Evolutionary conservation across 1,284 basidiomycete genomes (phyloP), one percentile per base, ranked within the genome.

Genomic region (Ustilago hordei): DNA sequence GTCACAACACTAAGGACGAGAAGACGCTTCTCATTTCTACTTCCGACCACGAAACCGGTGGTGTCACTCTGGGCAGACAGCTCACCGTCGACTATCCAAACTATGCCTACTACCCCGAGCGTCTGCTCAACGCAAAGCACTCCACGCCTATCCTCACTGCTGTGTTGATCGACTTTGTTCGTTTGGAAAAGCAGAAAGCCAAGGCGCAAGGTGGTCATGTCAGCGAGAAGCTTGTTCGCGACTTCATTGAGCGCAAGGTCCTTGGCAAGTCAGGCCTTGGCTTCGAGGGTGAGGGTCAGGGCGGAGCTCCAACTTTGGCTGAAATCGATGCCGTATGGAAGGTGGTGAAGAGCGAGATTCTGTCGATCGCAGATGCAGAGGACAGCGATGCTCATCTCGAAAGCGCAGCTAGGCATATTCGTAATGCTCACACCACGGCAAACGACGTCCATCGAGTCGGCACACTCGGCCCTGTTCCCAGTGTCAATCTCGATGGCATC

Each of bases 21-120:
- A 71, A 81, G 41, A 84, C 86, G 31, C 43, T 87, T 36, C 66
- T 87, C 31, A 84, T 87, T 57, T 84, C 82, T 12, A 85, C 86
- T 4, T 82, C 82, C 13, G 87, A 87, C 54, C 87, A 88, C 72
- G 87, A 87, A 65, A 87, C 87, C 8, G 87, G 87, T 17, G 87
- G 87, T 0, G 62, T 88, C 4, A 74, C 86, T 2, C 62, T 88
- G 1, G 87, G 86, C 1, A 59, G 86, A 41, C 87, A 87, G 60
- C 69, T 88, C 8, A 78, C 63, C 4, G 50, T 61, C 3, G 73
- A 77, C 13, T 78, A 74, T 12, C 87, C 87, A 57, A 87, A 83
- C 66, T 83, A 83, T 52, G 77, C 73, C 15, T 86, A 85, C 78
- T 87, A 86, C 50, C 87, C 87, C 8, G 82, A 86, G 36, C 78